Evolutionary conservation across 2,329 filamentous ascomycete species (phyloP).

Genomic region (Penicillium freii): DNA sequence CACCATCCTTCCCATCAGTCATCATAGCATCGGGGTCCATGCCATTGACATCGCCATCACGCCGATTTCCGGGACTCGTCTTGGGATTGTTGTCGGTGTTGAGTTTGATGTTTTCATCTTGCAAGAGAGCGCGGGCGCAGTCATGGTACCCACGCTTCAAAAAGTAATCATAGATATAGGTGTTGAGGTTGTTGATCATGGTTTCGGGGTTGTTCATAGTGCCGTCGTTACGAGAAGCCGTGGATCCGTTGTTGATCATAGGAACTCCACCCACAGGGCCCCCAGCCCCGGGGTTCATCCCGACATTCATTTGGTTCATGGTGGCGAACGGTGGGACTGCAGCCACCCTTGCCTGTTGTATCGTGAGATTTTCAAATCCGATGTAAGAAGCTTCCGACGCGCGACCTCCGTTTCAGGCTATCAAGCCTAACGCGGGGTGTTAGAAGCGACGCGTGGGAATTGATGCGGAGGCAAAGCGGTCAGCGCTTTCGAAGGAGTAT

Average conservation of each 20-base stretch:
- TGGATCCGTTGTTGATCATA: slow-evolving; percentile 54
- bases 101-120: slow-evolving; percentile 59
- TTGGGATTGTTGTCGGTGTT: slow-evolving; percentile 58
- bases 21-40: slow-evolving; percentile 74
- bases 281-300: slow-evolving; percentile 55
- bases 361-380: slow-evolving; percentile 31
- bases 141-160: slow-evolving; percentile 81
- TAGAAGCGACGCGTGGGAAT: slow-evolving; percentile 18
- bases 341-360: slow-evolving; percentile 36
- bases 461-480: slow-evolving; percentile 19
- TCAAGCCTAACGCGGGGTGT: slow-evolving; percentile 29
- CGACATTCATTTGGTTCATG: slow-evolving; percentile 60
- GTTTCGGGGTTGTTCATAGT: slow-evolving; percentile 40
- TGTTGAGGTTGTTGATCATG: slow-evolving; percentile 54
- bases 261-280: slow-evolving; percentile 58
- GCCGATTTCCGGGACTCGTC: slow-evolving; percentile 66
- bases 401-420: slow-evolving; percentile 35
- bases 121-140: slow-evolving; percentile 72
- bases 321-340: slow-evolving; percentile 33
- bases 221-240: slow-evolving; percentile 44
- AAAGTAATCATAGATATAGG: slow-evolving; percentile 72
- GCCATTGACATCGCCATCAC: slow-evolving; percentile 70
- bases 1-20: slow-evolving; percentile 75
- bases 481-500: slow-evolving; percentile 12
- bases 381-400: slow-evolving; percentile 24